Evolutionary conservation across 208 protist genomes (phyloP).

Genomic region (Trypanosoma avium): DNA sequence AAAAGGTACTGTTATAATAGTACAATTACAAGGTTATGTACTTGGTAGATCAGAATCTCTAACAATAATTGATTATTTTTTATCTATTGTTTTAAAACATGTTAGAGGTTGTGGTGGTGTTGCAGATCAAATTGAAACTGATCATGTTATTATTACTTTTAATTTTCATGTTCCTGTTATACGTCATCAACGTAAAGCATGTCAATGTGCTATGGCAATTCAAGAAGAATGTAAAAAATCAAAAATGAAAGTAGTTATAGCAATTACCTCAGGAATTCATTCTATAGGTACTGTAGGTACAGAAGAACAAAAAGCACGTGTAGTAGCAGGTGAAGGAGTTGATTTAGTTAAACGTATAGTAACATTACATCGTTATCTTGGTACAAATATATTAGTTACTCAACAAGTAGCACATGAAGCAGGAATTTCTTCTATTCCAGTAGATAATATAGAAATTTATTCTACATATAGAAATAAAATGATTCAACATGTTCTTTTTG

Average conservation of each 20-base stretch:
- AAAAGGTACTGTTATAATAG: conserved; percentile 56
- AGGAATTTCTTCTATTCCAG: conserved; percentile 28
- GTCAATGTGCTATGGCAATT: conserved; percentile 58
- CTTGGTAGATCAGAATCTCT: conserved; percentile 20
- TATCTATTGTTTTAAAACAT: conserved; percentile 35
- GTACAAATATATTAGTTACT: conserved; percentile 40
- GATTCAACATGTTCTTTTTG: conserved; percentile 36
- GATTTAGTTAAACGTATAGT: conserved; percentile 33
- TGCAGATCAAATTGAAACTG: conserved; percentile 47
- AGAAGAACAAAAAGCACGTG: conserved; percentile 49
- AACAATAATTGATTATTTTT: conserved; percentile 45
- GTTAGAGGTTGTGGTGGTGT: conserved; percentile 38
- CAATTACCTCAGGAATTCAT: conserved; percentile 44
- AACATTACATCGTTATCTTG: conserved; percentile 34
- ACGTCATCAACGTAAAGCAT: conserved; percentile 58
- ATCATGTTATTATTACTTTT: conserved; percentile 44
- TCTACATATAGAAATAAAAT: conserved; percentile 25
- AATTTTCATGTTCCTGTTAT: conserved; percentile 56
- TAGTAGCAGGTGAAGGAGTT: conserved; percentile 44
- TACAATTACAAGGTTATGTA: conserved; percentile 28
- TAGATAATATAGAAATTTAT: conserved; percentile 50
- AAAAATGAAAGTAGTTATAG: conserved; percentile 33
- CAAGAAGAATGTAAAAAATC: conserved; percentile 28
- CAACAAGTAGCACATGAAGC: conserved; percentile 38
- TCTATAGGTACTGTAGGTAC: conserved; percentile 58